Conservation (phyloP, 2,329 filamentous ascomycete genomes). For the Nemania abortiva region DNA sequence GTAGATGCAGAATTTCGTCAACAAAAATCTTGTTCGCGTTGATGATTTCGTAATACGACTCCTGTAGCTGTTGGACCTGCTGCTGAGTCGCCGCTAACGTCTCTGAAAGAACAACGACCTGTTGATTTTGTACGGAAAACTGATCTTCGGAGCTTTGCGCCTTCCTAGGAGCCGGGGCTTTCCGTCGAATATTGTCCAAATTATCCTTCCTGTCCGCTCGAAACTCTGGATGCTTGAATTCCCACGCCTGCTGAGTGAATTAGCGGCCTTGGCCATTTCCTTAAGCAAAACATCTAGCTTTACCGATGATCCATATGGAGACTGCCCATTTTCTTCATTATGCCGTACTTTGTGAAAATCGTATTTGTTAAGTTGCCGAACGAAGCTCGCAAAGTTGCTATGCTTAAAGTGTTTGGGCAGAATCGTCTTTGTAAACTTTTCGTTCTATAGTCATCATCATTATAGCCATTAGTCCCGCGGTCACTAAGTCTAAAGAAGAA, state of each 20-base stretch:
- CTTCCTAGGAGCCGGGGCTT: conserved; percentile 92
- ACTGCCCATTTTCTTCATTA: conserved; percentile 86
- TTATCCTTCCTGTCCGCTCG: conserved; percentile 95
- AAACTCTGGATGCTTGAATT: conserved; percentile 98
- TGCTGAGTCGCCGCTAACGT: conserved; percentile 91
- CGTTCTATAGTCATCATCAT: conserved; percentile 71
- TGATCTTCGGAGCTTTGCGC: conserved; percentile 74
- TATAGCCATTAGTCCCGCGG: conserved; percentile 39
- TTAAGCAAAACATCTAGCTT: conserved; percentile 48
- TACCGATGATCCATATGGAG: conserved; percentile 84
- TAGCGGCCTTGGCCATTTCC: conserved; percentile 44
- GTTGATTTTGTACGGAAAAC: conserved; percentile 79
- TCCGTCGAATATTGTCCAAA: conserved; percentile 94
- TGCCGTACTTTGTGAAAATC: conserved; percentile 92
- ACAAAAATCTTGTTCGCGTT: conserved; percentile 72
- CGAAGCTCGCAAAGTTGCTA: conserved; percentile 84
- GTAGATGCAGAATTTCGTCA: conserved; percentile 70
- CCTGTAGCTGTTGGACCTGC: conserved; percentile 88
- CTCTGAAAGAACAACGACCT: conserved; percentile 89
- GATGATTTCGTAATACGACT: conserved; percentile 82
- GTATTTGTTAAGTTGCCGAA: conserved; percentile 82
- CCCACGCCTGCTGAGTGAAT: conserved; percentile 75
- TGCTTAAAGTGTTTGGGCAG: conserved; percentile 88
- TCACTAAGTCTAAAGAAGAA: conserved; percentile 4
- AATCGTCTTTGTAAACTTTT: conserved; percentile 88